Evolutionary conservation across 805 yeast genomes (phyloP).

Genomic region (Monosporozyma servazzii): DNA sequence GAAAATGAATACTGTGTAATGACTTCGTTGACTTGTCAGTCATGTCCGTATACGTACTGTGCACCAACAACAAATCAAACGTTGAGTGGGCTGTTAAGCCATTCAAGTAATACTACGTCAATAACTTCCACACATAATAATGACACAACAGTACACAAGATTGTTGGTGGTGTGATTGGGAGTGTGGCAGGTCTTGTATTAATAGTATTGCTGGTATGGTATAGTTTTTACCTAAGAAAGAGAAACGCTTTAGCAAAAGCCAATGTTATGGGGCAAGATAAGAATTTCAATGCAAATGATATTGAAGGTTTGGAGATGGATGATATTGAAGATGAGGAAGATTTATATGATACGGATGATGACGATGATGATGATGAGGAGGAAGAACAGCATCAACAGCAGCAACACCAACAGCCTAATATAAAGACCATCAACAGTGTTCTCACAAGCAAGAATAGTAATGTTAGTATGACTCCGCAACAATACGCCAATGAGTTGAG

Average conservation of each 20-base stretch:
- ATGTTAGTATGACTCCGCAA: neutral
- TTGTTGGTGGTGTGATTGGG: slow-evolving; percentile 68
- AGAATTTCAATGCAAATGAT: slow-evolving; percentile 18
- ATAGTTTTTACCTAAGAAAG: slow-evolving; percentile 31
- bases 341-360: slow-evolving; percentile 6
- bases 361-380: neutral
- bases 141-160: slow-evolving; percentile 28
- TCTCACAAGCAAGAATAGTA: neutral
- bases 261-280: slow-evolving; percentile 16
- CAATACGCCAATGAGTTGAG: neutral
- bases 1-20: slow-evolving; percentile 44
- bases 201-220: slow-evolving; percentile 31
- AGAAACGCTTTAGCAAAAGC: slow-evolving; percentile 17
- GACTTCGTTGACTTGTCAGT: slow-evolving; percentile 46
- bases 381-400: neutral
- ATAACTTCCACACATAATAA: slow-evolving; percentile 33
- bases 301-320: slow-evolving; percentile 10
- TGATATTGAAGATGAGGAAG: slow-evolving; percentile 15
- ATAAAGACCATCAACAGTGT: neutral
- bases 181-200: slow-evolving; percentile 41
- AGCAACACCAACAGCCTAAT: neutral
- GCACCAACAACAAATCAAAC: slow-evolving; percentile 8
- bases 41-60: slow-evolving; percentile 52
- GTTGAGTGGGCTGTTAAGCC: neutral
- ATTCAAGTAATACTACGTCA: neutral